Percentiles rank a stretch among this genome's conserved stretches.
Evolutionary conservation across 2,329 filamentous ascomycete species (phyloP).

Genomic region (Penicillium sp.): DNA sequence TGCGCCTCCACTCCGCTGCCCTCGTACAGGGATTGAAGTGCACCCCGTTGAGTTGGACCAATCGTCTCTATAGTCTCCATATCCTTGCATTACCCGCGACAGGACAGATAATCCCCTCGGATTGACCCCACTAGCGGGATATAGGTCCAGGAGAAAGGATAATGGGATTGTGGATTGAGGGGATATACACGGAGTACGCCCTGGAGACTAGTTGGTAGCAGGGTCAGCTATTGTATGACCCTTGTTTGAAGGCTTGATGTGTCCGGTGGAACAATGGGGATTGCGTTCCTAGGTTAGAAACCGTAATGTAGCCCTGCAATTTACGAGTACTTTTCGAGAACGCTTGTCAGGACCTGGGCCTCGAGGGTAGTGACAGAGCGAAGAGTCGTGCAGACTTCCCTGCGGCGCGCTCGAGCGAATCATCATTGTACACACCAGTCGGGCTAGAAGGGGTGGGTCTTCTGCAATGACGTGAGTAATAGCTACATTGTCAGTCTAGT

Average conservation of each 20-base stretch:
- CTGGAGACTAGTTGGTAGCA: neutral
- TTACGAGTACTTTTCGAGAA: neutral
- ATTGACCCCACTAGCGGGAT: neutral
- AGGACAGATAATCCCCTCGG: neutral
- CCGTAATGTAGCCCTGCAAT: neutral
- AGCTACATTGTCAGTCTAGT: neutral
- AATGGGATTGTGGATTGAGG: neutral
- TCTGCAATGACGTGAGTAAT: conserved; percentile 19
- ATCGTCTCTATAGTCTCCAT: conserved; percentile 20
- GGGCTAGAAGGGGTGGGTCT: conserved; percentile 22
- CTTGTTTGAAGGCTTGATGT: neutral
- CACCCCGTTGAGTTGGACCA: conserved; percentile 17
- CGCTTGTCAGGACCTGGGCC: conserved; percentile 13
- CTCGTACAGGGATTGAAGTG: conserved; percentile 1
- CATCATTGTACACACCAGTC: conserved; percentile 28
- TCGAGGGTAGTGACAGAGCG: conserved; percentile 16
- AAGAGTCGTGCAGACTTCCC: conserved; percentile 20
- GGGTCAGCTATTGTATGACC: neutral
- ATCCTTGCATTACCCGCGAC: conserved; percentile 21
- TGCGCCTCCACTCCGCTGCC: conserved; percentile 1
- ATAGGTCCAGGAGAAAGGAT: neutral
- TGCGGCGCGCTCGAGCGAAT: conserved; percentile 23
- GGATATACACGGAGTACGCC: neutral
- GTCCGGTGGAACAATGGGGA: neutral
- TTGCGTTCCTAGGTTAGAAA: neutral